phyloP scores from a whole-genome alignment of 495 filamentous ascomycete species.

The Jackrogersella minutella region DNA sequence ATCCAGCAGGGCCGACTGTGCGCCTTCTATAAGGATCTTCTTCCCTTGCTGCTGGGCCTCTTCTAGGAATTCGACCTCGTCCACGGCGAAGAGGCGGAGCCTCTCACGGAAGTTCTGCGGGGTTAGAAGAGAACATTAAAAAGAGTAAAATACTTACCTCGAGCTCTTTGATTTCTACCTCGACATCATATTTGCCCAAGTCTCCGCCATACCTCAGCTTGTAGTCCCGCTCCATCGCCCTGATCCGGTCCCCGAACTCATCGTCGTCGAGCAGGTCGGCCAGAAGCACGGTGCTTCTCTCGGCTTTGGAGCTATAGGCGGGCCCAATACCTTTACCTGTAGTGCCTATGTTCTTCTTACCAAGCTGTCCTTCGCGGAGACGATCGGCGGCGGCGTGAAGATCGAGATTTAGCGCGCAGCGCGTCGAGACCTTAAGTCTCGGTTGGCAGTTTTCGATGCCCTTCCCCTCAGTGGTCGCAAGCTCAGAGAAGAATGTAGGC shows the following conservation, averaged over 20 bases:
- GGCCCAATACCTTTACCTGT: conserved; percentile 77
- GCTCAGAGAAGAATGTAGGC: conserved; percentile 81
- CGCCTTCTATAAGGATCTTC: conserved; percentile 82
- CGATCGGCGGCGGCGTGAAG: conserved; percentile 84
- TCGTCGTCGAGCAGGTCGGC: conserved; percentile 76
- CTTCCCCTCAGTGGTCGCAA: conserved; percentile 73
- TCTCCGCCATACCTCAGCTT: conserved; percentile 75
- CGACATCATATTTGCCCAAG: conserved; percentile 75
- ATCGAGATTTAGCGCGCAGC: conserved; percentile 85
- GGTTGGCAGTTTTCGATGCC: conserved; percentile 69
- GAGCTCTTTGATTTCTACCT: conserved; percentile 71
- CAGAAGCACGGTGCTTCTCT: conserved; percentile 76
- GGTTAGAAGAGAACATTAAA: conserved; percentile 47
- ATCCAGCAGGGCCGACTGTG: conserved; percentile 76
- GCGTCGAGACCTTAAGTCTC: conserved; percentile 80
- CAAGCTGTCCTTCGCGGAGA: conserved; percentile 79
- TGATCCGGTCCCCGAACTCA: conserved; percentile 74
- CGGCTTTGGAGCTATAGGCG: conserved; percentile 82
- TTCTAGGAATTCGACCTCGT: conserved; percentile 68
- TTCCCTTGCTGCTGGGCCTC: conserved; percentile 64
- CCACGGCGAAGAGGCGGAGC: conserved; percentile 74
- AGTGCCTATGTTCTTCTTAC: conserved; percentile 63
- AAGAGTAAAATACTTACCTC: conserved; percentile 23
- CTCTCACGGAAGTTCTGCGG: conserved; percentile 70
- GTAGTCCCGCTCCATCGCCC: conserved; percentile 70